These are phyloP conservation scores for Boletus tomentosulus DNA, from an alignment of 768 basidiomycete genomes.

Conservation along the genomic window DNA sequence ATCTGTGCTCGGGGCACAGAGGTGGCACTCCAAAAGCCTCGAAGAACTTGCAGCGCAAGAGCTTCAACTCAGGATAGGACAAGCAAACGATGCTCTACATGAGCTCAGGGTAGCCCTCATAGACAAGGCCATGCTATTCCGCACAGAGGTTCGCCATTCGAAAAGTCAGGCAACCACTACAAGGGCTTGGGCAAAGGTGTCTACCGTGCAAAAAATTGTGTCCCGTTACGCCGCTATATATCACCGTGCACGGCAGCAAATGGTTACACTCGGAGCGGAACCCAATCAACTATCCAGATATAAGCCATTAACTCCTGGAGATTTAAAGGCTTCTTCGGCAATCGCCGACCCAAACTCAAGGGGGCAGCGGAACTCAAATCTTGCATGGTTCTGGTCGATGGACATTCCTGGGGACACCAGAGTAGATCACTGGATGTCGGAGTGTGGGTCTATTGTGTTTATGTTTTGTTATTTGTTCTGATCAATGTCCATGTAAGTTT, in stretches of 20 bases:
- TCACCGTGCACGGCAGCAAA: not conserved
- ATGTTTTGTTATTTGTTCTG: too few relatives aligned
- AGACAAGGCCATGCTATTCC: not conserved
- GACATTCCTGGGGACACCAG: not conserved
- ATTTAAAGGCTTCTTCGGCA: not conserved
- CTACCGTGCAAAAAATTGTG: not conserved
- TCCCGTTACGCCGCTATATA: not conserved
- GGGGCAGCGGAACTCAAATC: too few relatives aligned
- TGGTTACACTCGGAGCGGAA: not conserved
- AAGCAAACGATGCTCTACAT: not conserved
- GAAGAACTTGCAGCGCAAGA: too few relatives aligned
- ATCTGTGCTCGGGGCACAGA: too few relatives aligned
- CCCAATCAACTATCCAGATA: not conserved
- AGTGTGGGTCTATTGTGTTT: not conserved
- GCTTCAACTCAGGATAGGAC: too few relatives aligned
- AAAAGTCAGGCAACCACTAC: not conserved
- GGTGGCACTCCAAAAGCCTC: too few relatives aligned
- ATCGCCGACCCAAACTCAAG: not conserved
- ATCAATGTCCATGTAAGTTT: not conserved
- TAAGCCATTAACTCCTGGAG: not conserved
- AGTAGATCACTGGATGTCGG: not conserved
- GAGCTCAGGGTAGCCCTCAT: not conserved
- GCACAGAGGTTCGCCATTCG: not conserved
- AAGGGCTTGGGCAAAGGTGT: not conserved
- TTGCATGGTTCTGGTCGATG: too few relatives aligned